Base-by-base conservation (phyloP, 345 rosid species). In the Euphorbia tirucalli region DNA sequence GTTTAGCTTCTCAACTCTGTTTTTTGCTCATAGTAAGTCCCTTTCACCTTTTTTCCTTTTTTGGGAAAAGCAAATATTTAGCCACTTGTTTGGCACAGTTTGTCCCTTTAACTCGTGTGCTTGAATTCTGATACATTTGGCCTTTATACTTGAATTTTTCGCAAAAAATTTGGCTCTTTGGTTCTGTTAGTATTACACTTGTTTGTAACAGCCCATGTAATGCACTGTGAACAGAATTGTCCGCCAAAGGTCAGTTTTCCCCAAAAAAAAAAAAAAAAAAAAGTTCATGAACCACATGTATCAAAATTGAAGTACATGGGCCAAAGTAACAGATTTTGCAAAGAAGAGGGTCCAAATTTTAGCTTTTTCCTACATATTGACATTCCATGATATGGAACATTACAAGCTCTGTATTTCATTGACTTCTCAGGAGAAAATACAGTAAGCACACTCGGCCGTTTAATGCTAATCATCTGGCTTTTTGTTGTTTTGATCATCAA, bases 1-100 rank as follows among this genome's bases (percentile, higher is more conserved):
- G 98, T 93, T 90, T 71, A 89, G 92, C 88, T 89, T 91, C 82
- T 89, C 93, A 6, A 91, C 97, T 0, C 85, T 91, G 97, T 93
- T 93, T 86, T 89, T 85, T 66, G 70, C 98, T 19, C 97, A 93
- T 60, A 85, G 98, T 93, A 89, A 84, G 96, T 44, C 8, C 25
- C 15, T 21, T 63, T 77, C n/a, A n/a, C n/a, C n/a, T n/a, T n/a
- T n/a, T n/a, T n/a, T n/a, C n/a, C 22, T 70, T 39, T 46, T 46
- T 0, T 6, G 18, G 52, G 16, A 46, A 46, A 46, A 46, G 19
- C 19, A 6, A 16, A 13, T 46, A 46, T 46, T 46, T 46, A 46
- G 19, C 4, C 52, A 14, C 19, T 46, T 11, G 11, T 13, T 46
- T 46, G 19, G 14, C 14, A 13, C 3, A 46, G 11, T 13, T 46